A percentile compares a stretch with the other conserved stretches of the same genome.
Conservation (phyloP, 331 rosid genomes). For the Dryas integrifolia region DNA sequence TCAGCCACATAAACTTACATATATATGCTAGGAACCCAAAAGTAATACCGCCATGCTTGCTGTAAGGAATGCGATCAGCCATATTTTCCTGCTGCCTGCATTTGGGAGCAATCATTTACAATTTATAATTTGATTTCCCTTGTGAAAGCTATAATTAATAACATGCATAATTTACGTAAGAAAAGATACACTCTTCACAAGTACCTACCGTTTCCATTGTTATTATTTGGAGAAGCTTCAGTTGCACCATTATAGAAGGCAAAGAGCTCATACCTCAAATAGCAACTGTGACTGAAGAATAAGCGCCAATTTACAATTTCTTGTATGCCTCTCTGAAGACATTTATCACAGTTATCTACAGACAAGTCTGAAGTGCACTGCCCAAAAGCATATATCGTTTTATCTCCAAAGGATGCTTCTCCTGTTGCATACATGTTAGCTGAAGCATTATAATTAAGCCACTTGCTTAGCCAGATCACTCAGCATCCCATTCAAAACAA, state of each 20-base stretch:
- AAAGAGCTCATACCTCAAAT: constrained; percentile 52
- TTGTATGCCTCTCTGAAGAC: constrained; percentile 39
- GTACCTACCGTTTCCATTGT: constrained; percentile 31
- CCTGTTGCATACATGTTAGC: constrained; percentile 39
- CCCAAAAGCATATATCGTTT: constrained; percentile 48
- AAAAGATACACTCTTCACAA: background rate
- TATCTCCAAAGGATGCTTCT: constrained; percentile 32
- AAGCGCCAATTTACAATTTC: constrained; percentile 26
- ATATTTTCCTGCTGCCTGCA: constrained; percentile 39
- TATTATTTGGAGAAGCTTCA: constrained; percentile 1
- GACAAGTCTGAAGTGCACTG: constrained; percentile 64
- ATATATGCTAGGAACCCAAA: constrained; percentile 9
- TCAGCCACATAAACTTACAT: no score
- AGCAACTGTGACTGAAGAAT: constrained; percentile 54
- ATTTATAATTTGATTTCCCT: background rate
- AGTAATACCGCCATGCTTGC: constrained; percentile 21
- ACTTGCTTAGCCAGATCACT: constrained; percentile 31
- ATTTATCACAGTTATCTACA: constrained; percentile 35
- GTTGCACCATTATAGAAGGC: constrained; percentile 29
- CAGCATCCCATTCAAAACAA: constrained; percentile 38
- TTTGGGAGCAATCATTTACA: background rate
- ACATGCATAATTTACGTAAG: background rate
- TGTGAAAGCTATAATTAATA: background rate
- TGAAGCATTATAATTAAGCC: constrained; percentile 30
- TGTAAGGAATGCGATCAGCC: constrained; percentile 26